Percentiles rank a stretch among this genome's conserved stretches.
These are phyloP conservation scores for Dactylellina parvicollis DNA, from an alignment of 2,329 filamentous ascomycete species.

Conservation along the genomic window DNA sequence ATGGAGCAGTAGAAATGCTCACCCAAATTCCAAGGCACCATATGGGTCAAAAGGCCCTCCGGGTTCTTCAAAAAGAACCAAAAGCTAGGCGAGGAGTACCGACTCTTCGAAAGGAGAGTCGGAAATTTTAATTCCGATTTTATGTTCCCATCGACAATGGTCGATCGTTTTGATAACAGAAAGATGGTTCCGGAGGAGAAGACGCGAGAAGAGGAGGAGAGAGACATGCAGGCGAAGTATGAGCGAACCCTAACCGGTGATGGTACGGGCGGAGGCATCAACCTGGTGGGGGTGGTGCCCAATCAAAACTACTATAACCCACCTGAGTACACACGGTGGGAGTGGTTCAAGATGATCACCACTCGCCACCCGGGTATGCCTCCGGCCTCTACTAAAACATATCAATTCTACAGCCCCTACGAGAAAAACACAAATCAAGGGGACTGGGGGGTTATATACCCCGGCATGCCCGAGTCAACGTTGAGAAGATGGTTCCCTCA, in stretches of 20 bases:
- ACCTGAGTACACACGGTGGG: slow-evolving; percentile 20
- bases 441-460: slow-evolving; percentile 38
- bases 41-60: slow-evolving; percentile 7
- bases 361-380: slow-evolving; percentile 25
- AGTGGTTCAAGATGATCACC: slow-evolving; percentile 39
- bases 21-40: slow-evolving; percentile 5
- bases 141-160: slow-evolving; percentile 39
- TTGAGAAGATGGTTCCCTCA: slow-evolving; percentile 31
- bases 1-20: slow-evolving; percentile 67
- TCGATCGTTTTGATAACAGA: slow-evolving; percentile 42
- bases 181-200: slow-evolving; percentile 27
- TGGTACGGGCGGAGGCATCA: background rate
- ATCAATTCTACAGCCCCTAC: slow-evolving; percentile 28
- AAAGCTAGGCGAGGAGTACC: slow-evolving; percentile 2
- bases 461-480: slow-evolving; percentile 15
- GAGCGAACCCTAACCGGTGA: slow-evolving; percentile 1
- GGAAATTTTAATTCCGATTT: slow-evolving; percentile 15
- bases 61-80: slow-evolving; percentile 15
- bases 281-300: slow-evolving; percentile 10
- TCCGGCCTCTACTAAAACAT: slow-evolving; percentile 8
- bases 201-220: slow-evolving; percentile 1
- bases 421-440: slow-evolving; percentile 19
- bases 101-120: slow-evolving; percentile 27
- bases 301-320: slow-evolving; percentile 33
- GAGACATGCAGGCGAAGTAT: slow-evolving; percentile 17